phyloP scores from a whole-genome alignment of 1,139 yeast genomes.

The Meyerozyma elateridarum region DNA sequence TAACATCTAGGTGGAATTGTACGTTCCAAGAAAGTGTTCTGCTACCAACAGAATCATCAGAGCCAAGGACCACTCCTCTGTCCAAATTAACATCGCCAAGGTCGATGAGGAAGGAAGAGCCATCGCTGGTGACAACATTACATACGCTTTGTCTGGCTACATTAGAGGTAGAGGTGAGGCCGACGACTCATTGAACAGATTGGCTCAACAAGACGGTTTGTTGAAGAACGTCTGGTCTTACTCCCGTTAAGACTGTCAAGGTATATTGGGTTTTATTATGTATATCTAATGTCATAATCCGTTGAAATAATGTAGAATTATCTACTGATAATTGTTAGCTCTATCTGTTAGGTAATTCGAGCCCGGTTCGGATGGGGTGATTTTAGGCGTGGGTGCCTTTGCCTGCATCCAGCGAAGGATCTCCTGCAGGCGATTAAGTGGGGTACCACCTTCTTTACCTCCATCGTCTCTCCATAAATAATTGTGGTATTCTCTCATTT shows the following conservation, averaged over 20 bases:
- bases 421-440: too few species aligned
- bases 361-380: too few species aligned
- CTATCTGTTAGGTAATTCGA: too few species aligned
- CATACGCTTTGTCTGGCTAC: slow-evolving; percentile 97
- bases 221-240: slow-evolving; percentile 98
- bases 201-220: slow-evolving; percentile 98
- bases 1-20: slow-evolving; percentile 82
- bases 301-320: slow-evolving; percentile 2
- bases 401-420: too few species aligned
- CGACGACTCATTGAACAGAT: slow-evolving; percentile 98
- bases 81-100: slow-evolving; percentile 62
- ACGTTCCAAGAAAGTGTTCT: slow-evolving; percentile 99
- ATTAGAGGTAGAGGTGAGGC: slow-evolving; percentile 80
- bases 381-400: too few species aligned
- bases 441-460: too few species aligned
- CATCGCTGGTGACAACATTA: slow-evolving; percentile 84
- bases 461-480: too few species aligned
- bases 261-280: slow-evolving; percentile 13
- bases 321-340: too few species aligned
- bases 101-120: slow-evolving; percentile 93
- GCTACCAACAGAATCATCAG: slow-evolving; percentile 99
- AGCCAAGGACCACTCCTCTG: slow-evolving; percentile 99
- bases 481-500: too few species aligned
- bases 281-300: slow-evolving; percentile 21
- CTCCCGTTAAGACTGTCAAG: slow-evolving; percentile 72